Evolutionary conservation across 768 basidiomycete species (phyloP), one percentile per base, ranked within the genome.

Genomic region (Kwoniella dendrophila): DNA sequence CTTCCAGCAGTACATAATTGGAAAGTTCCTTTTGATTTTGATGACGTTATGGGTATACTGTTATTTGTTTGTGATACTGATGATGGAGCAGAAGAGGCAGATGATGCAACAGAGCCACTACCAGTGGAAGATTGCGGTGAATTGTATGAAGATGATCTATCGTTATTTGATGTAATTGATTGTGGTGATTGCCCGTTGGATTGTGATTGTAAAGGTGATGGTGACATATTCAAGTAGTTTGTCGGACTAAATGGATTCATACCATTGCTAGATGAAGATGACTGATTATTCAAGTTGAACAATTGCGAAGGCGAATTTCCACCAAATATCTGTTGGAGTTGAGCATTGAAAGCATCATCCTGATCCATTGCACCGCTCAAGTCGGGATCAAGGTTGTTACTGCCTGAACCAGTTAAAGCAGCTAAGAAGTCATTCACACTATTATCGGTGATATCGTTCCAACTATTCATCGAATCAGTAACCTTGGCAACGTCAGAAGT

Each of bases 191-290:
- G 58, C 20, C 38, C 43, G 43, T 62, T 62, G n/a, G 70, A 70
- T 1, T 30, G 51, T 12, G 66, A 50, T 36, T 56, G 50, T 48
- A 69, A 57, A 0, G 76, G 68, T 26, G 75, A 76, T 0, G 77
- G 77, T 7, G 71, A 73, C 56, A 72, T 72, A 64, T 74, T 75
- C 52, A 78, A 69, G 62, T 75, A 76, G 22, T 73, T 73, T 32
- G 63, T 69, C 12, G 77, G 75, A 29, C 71, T 73, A 56, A 78
- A 77, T 0, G 54, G 50, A 36, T 45, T 45, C 18, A 43, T 57
- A 24, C 30, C 56, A 20, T 54, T 38, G 45, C 34, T 22, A 27
- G 44, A 22, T 10, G 33, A 20, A 12, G 27, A 36, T 41, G 34
- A 22, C 27, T 29, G 45, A 12, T 40, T 50, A 1, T 43, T 51